Evolutionary conservation across 1,284 basidiomycete genomes (phyloP), one percentile per base, ranked within the genome.

Genomic region (Rhodotorula sp.): DNA sequence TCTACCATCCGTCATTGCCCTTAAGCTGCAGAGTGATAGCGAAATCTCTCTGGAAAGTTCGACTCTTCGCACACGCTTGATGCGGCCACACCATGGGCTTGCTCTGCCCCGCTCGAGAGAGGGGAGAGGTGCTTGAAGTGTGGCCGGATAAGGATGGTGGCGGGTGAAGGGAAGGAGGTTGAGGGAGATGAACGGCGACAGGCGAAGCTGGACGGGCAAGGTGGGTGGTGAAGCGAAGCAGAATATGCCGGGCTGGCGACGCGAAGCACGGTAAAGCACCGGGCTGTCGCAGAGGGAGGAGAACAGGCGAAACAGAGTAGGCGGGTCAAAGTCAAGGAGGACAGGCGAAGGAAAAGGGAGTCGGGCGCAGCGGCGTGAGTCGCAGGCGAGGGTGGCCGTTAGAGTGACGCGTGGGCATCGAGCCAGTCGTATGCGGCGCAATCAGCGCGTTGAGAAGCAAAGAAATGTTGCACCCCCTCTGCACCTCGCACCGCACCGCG

Each of bases 1-100:
- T 61, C 59, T 24, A 61, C 15, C 50, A 26, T 37, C 26, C n/a
- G 37, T 61, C 59, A 61, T 44, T 22, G 59, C 59, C 50, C 59
- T 48, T 24, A 30, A 34, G 59, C 59, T 61, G 26, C 28, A 13
- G 26, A 51, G 44, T 37, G 54, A 61, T 61, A 61, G 59, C 59
- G 59, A 61, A 44, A 30, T 31, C 28, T 7, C 24, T 18, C 50
- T 37, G 9, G 6, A 18, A 34, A 30, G 28, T 28, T 57, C 30
- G 54, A 34, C 13, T 61, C 59, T 61, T 20, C 59, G 59, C 59
- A 18, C 59, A 52, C 59, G 34, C 34, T 44, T 7, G 13, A 61
- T 61, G 59, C 50, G 48, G 26, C 24, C 18, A 26, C 50, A 37
- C 20, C 34, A 24, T 52, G 46, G 34, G 18, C 24, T 28, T 18